These are phyloP conservation scores for Gossypium ekmanianum DNA, from an alignment of 345 rosid genomes.

Conservation along the genomic window DNA sequence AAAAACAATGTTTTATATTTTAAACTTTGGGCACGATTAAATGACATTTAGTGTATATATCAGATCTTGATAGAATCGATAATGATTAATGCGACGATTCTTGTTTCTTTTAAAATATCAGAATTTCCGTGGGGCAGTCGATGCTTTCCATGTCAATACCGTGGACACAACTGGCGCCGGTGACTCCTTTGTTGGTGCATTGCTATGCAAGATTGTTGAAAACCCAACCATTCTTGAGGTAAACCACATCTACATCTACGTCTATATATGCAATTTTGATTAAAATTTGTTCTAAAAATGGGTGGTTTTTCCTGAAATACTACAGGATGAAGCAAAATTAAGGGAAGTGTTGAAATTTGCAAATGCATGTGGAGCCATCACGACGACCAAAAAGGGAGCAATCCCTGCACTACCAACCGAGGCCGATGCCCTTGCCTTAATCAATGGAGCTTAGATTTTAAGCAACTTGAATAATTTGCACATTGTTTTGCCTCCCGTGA, in stretches of 20 bases:
- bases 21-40: too few relatives aligned
- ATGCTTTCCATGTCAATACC: constrained; percentile 66
- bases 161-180: constrained; percentile 98
- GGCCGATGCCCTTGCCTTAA: constrained; percentile 51
- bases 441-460: constrained; percentile 23
- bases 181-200: constrained; percentile 86
- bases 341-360: constrained; percentile 74
- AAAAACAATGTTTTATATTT: not conserved
- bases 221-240: constrained; percentile 73
- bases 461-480: not conserved
- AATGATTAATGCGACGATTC: too few relatives aligned
- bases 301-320: not conserved
- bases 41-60: too few relatives aligned
- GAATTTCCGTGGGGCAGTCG: constrained; percentile 78
- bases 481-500: not conserved
- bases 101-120: constrained; percentile 18
- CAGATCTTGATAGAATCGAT: too few relatives aligned
- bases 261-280: not conserved
- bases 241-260: not conserved
- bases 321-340: constrained; percentile 68
- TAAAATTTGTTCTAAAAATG: not conserved
- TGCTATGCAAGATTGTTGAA: constrained; percentile 71
- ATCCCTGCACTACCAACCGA: constrained; percentile 86
- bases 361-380: constrained; percentile 96
- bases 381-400: constrained; percentile 96